These are phyloP conservation scores for Elaphomyces granulatus DNA, from an alignment of 495 filamentous ascomycete species.

Conservation along the genomic window DNA sequence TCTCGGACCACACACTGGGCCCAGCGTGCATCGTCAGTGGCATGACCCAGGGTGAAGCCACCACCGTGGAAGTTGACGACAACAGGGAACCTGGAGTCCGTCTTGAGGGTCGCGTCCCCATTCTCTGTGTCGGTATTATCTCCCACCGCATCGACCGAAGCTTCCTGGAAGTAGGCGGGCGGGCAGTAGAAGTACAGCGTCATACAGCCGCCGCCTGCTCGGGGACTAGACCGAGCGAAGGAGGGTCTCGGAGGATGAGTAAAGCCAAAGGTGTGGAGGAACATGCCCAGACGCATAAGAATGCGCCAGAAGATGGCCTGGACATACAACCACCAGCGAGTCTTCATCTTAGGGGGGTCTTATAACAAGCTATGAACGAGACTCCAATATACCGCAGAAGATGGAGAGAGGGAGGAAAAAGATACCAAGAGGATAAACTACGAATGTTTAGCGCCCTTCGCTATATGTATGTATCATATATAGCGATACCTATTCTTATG, in stretches of 20 bases:
- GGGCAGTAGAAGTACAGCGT: constrained; percentile 74
- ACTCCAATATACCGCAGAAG: too few species aligned
- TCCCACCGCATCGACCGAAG: not conserved
- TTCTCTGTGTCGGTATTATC: not conserved
- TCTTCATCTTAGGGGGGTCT: too few species aligned
- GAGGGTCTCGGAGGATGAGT: constrained; percentile 46
- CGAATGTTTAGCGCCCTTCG: too few species aligned
- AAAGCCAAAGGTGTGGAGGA: constrained; percentile 49
- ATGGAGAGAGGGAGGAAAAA: too few species aligned
- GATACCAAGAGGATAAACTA: too few species aligned
- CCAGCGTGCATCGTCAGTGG: constrained; percentile 61
- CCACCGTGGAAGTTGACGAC: constrained; percentile 68
- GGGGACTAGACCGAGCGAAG: constrained; percentile 51
- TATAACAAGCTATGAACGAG: too few species aligned
- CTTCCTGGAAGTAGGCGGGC: constrained; percentile 33
- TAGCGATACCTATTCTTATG: too few species aligned
- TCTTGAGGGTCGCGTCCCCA: constrained; percentile 11
- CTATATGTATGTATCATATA: too few species aligned
- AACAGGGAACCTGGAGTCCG: constrained; percentile 36
- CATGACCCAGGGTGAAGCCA: constrained; percentile 58
- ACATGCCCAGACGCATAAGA: constrained; percentile 69
- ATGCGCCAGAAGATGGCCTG: constrained; percentile 64
- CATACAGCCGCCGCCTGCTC: constrained; percentile 40
- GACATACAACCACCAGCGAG: constrained; percentile 51
- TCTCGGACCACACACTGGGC: constrained; percentile 39